phyloP scores from a whole-genome alignment of 208 protist genomes.

The Leishmania turanica region DNA sequence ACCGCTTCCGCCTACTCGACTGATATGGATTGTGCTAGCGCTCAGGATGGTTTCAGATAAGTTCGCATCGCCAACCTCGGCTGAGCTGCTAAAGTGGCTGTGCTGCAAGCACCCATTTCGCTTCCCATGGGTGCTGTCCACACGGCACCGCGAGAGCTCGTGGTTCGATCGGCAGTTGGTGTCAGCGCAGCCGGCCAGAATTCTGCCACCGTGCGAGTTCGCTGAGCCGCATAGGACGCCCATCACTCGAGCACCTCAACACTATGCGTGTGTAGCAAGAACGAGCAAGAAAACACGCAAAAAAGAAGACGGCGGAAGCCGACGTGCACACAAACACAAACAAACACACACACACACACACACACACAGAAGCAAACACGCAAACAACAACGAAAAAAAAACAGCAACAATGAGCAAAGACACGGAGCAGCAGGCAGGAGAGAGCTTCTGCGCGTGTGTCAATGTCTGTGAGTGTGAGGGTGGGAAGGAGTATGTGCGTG shows the following conservation, averaged over 20 bases:
- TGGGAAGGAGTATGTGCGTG: not conserved
- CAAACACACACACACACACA: no score
- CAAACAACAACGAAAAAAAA: not conserved
- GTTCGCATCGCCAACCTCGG: not conserved
- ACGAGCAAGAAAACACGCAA: not conserved
- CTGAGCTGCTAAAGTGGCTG: slow-evolving; percentile 12
- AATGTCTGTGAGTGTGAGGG: not conserved
- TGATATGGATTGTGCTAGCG: not conserved
- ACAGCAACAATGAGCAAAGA: not conserved
- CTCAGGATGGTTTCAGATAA: slow-evolving; percentile 1
- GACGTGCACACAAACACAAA: not conserved
- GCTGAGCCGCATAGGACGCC: slow-evolving; percentile 11
- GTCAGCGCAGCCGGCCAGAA: not conserved
- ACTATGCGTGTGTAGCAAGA: not conserved
- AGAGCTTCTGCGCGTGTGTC: not conserved
- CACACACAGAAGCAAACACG: not conserved
- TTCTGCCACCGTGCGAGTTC: not conserved
- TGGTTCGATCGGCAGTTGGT: not conserved
- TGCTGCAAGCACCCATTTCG: not conserved
- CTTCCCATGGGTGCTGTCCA: not conserved
- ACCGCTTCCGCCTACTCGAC: not conserved
- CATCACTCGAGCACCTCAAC: not conserved
- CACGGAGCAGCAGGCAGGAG: not conserved
- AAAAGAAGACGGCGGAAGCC: not conserved
- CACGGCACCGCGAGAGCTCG: not conserved